These are phyloP conservation scores for Spinacia oleracea DNA, from an alignment of 179 eudicot genomes.

Conservation along the genomic window DNA sequence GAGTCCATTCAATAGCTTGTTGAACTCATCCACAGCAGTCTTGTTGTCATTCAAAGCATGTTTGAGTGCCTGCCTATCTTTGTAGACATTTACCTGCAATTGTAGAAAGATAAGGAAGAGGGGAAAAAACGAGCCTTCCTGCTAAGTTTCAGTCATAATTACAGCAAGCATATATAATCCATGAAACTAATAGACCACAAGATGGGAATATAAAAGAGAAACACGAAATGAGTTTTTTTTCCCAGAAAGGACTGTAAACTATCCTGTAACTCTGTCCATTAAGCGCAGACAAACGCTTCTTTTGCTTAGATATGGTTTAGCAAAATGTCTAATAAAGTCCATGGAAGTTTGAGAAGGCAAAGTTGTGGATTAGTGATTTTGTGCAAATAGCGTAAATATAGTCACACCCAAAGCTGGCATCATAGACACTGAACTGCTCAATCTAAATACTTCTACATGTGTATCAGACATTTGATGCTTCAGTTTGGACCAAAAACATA, in stretches of 20 bases:
- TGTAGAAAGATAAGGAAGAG: not conserved
- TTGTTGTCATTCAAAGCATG: slow-evolving; percentile 82
- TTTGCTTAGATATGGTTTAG: not conserved
- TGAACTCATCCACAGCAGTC: slow-evolving; percentile 71
- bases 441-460: no score
- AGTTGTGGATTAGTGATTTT: not conserved
- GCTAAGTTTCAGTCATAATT: not conserved
- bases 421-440: not conserved
- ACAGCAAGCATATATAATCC: not conserved
- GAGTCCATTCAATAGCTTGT: slow-evolving; percentile 47
- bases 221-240: not conserved
- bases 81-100: slow-evolving; percentile 61
- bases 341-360: not conserved
- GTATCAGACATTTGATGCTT: not conserved
- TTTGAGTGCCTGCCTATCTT: slow-evolving; percentile 61
- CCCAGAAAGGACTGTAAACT: not conserved
- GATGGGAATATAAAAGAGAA: not conserved
- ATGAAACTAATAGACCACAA: not conserved
- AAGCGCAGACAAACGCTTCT: no score
- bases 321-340: not conserved
- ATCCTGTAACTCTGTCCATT: not conserved
- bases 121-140: no score
- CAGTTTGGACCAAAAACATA: not conserved
- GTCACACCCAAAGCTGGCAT: no score
- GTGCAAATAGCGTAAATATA: no score